These are phyloP conservation scores for Taxawa tesnikishii DNA, from an alignment of 2,329 filamentous ascomycete species.

Conservation along the genomic window DNA sequence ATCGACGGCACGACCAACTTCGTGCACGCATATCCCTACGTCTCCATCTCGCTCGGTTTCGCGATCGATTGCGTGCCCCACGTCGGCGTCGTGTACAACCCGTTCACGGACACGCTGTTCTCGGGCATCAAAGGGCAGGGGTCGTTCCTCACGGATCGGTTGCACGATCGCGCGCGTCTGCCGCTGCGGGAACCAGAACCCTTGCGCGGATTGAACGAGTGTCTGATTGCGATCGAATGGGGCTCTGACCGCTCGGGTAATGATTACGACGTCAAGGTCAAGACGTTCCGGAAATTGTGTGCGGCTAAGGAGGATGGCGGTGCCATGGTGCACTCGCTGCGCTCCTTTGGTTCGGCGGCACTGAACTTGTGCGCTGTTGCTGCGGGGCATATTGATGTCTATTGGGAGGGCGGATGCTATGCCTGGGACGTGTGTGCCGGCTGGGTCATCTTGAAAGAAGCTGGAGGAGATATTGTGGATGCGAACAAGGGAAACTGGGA, in stretches of 20 bases:
- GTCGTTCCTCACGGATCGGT: conserved; percentile 35
- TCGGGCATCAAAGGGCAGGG: conserved; percentile 57
- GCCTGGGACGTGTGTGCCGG: conserved; percentile 78
- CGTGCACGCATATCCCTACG: conserved; percentile 61
- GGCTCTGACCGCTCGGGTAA: conserved; percentile 51
- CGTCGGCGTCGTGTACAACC: conserved; percentile 71
- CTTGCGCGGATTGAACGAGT: conserved; percentile 46
- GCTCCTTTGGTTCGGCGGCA: conserved; percentile 61
- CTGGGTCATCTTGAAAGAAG: conserved; percentile 64
- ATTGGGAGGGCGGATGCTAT: conserved; percentile 78
- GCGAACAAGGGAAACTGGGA: conserved; percentile 64
- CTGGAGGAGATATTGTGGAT: conserved; percentile 59
- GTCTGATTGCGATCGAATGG: conserved; percentile 63
- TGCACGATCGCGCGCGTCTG: conserved; percentile 22
- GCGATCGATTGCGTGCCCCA: conserved; percentile 48
- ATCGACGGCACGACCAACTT: conserved; percentile 79
- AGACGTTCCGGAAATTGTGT: conserved; percentile 47
- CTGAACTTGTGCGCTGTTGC: conserved; percentile 65
- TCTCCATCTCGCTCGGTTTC: conserved; percentile 66
- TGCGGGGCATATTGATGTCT: conserved; percentile 57
- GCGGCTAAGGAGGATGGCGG: conserved; percentile 48
- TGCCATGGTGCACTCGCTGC: conserved; percentile 63
- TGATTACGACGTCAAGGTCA: conserved; percentile 58
- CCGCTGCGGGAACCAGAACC: conserved; percentile 38
- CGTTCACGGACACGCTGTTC: conserved; percentile 58